Conservation (phyloP, 2,329 filamentous ascomycete species). For the Geosmithia flava region DNA sequence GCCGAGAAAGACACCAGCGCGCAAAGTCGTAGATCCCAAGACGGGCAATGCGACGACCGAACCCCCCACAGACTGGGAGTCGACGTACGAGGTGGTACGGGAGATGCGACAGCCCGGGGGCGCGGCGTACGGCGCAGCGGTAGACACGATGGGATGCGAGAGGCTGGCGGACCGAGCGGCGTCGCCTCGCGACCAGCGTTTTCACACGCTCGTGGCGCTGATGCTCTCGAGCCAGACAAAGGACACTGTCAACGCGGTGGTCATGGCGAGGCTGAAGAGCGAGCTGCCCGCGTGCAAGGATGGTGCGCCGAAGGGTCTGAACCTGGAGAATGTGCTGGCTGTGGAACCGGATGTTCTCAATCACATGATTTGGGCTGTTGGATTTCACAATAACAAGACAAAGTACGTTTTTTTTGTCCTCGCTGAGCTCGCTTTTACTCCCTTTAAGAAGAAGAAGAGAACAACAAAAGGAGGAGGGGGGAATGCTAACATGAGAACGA, state of each 20-base stretch:
- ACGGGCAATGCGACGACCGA: constrained; percentile 24
- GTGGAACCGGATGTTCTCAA: constrained; percentile 56
- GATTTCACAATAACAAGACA: constrained; percentile 93
- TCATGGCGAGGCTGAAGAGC: constrained; percentile 67
- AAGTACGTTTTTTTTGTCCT: constrained; percentile 32
- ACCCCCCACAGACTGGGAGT: constrained; percentile 74
- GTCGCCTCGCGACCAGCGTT: constrained; percentile 48
- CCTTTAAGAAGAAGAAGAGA: not conserved
- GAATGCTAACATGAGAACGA: constrained; percentile 4
- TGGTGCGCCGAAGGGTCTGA: constrained; percentile 43
- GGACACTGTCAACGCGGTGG: constrained; percentile 77
- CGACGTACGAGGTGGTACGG: constrained; percentile 65
- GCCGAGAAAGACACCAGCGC: constrained; percentile 34
- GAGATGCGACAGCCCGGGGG: constrained; percentile 55
- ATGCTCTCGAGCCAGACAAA: constrained; percentile 93
- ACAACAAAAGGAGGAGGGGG: not conserved
- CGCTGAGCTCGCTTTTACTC: not conserved
- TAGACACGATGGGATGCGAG: constrained; percentile 97
- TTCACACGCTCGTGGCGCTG: constrained; percentile 75
- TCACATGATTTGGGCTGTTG: constrained; percentile 68
- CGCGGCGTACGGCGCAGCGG: constrained; percentile 60
- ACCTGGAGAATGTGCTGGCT: constrained; percentile 63
- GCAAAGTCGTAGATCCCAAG: constrained; percentile 23
- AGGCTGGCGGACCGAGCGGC: constrained; percentile 46
- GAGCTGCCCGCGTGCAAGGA: constrained; percentile 46